A percentile compares a stretch with the other conserved stretches of the same genome.
Evolutionary conservation across 352 stramenopile species (phyloP).

Genomic region (Phytophthora syringae): DNA sequence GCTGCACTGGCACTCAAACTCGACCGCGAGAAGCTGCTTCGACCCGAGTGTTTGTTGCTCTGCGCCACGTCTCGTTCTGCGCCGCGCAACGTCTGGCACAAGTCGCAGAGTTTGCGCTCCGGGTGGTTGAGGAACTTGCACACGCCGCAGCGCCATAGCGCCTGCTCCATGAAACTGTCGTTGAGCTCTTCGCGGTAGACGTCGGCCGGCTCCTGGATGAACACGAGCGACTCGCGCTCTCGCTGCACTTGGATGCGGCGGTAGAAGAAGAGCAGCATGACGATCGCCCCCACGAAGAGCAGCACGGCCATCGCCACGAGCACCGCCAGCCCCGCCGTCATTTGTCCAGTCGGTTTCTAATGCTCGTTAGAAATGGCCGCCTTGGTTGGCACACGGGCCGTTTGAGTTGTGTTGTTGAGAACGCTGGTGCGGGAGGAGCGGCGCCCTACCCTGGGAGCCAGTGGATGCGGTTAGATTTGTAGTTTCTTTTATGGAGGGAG

Average conservation of each 20-base stretch:
- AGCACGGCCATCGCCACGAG: conserved; percentile 51
- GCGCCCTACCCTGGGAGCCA: conserved; percentile 31
- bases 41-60: conserved; percentile 35
- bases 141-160: conserved; percentile 86
- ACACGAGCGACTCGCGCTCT: conserved; percentile 49
- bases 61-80: conserved; percentile 56
- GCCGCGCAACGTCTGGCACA: conserved; percentile 81
- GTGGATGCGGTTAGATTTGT: conserved; percentile 15
- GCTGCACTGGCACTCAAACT: conserved; percentile 31
- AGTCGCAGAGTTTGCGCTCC: conserved; percentile 79
- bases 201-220: conserved; percentile 63
- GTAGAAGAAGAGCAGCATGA: conserved; percentile 57
- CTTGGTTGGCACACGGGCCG: conserved; percentile 11
- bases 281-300: conserved; percentile 48
- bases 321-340: conserved; percentile 44
- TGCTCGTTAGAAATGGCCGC: background rate
- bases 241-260: conserved; percentile 44
- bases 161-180: conserved; percentile 81
- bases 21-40: conserved; percentile 27
- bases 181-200: conserved; percentile 87
- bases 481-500: conserved; percentile 2
- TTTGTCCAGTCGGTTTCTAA: conserved; percentile 11
- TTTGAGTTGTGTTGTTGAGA: conserved; percentile 31
- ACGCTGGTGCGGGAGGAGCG: conserved; percentile 13
- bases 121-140: conserved; percentile 92